Base-by-base conservation (phyloP, 495 filamentous ascomycete genomes). In the Aspergillus ellipticus region DNA sequence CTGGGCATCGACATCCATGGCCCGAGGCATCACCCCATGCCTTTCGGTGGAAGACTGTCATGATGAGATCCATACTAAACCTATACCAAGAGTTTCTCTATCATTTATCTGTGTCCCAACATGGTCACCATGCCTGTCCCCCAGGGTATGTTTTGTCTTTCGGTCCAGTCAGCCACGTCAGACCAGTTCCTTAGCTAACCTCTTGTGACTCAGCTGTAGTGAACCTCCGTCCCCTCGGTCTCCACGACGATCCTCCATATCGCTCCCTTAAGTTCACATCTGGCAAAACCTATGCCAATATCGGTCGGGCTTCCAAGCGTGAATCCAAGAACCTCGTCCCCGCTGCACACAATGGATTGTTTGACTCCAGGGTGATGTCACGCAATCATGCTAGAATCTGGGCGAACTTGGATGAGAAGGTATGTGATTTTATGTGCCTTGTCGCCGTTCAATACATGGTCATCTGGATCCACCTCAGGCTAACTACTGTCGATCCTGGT, bases 311-410 rank as follows among this genome's bases (percentile, higher is more conserved):
- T 13, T 89, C 86, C 2, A 83, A 82, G 58, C 82, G 78, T 37
- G 68, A 75, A 13, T 59, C 43, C 26, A 85, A 85, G 66, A 76
- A 79, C 51, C 72, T 86, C 9, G 37, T 69, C 8, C 72, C 79
- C 15, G 65, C 67, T 21, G 31, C 39, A 3, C 66, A 85, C 51
- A 96, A 95, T 72, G 86, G 76, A 9, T 89, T 83, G 77, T 90
- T 92, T 56, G 82, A 92, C 29, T 90, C 84, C 61, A 82, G 89
- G 0, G 89, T 95, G 21, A 87, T 96, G 79, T 94, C 89, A 24
- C 79, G 91, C 26, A 67, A 82, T 9, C 91, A 96, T 73, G 91
- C 89, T 10, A 71, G 79, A 49, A 61, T 96, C 8, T 55, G 63
- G 10, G 71, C 78, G 10, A 64, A 75, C 39, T 33, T 70, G 3